Conservation (phyloP, 1,284 basidiomycete species). For the Spongispora temasekensis region DNA sequence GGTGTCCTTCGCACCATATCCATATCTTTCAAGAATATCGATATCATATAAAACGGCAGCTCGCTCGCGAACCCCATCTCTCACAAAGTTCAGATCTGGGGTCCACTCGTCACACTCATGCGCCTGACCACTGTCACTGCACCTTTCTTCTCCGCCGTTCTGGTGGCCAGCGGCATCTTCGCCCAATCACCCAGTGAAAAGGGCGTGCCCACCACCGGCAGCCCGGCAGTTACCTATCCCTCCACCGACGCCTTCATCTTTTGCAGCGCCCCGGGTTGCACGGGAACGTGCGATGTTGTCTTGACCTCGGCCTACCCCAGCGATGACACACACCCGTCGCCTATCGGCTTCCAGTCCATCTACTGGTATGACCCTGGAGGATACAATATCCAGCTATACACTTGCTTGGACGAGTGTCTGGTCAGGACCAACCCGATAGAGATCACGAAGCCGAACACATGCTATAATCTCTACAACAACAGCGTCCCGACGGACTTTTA, state of each 20-base stretch:
- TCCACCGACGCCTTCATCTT: background rate
- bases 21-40: too few species aligned
- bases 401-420: background rate
- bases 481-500: background rate
- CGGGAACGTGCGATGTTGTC: background rate
- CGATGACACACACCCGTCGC: background rate
- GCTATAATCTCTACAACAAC: constrained; percentile 5
- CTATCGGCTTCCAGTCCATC: background rate
- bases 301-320: background rate
- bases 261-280: constrained; percentile 1
- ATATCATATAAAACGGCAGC: background rate
- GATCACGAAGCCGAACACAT: background rate
- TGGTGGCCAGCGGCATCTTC: background rate
- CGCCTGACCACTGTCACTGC: too few species aligned
- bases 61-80: background rate
- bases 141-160: background rate
- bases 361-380: background rate
- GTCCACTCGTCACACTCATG: background rate
- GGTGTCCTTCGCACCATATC: background rate
- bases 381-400: background rate
- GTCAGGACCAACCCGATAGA: background rate
- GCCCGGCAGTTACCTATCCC: background rate
- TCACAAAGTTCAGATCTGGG: background rate
- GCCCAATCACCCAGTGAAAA: background rate
- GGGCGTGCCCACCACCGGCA: background rate